phyloP scores from a whole-genome alignment of 345 rosid genomes.

The Mallotus nudiflorus region DNA sequence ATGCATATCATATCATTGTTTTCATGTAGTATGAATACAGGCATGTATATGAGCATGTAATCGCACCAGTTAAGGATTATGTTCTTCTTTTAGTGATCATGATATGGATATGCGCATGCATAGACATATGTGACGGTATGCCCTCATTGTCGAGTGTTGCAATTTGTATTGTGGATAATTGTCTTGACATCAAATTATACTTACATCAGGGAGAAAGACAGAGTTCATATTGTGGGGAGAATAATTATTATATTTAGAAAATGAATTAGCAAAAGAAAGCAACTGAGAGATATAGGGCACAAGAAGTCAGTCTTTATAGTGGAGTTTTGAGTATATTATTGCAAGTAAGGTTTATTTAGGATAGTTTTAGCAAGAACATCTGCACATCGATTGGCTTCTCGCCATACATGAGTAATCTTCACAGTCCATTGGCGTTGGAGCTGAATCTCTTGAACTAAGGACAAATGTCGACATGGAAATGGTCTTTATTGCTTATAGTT shows the following conservation, averaged over 20 bases:
- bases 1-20: constrained; percentile 36
- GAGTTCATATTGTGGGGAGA: constrained; percentile 50
- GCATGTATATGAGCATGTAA: no score
- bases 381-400: no score
- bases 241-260: constrained; percentile 49
- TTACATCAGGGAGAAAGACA: constrained; percentile 54
- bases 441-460: no score
- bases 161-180: constrained; percentile 50
- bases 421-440: no score
- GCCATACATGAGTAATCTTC: no score
- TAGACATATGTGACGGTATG: constrained; percentile 10
- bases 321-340: constrained; percentile 31
- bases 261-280: constrained; percentile 29
- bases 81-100: constrained; percentile 8
- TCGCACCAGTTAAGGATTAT: constrained; percentile 12
- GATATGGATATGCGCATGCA: constrained; percentile 29
- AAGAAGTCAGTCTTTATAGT: constrained; percentile 55
- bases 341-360: constrained; percentile 18
- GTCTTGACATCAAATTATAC: constrained; percentile 43
- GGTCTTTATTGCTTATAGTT: no score
- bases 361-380: no score
- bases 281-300: constrained; percentile 31
- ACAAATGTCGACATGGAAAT: no score
- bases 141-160: constrained; percentile 12
- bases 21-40: constrained; percentile 18